A percentile compares a stretch with the other conserved stretches of the same genome.
These are phyloP conservation scores for Fusarium sp. DNA, from an alignment of 2,329 filamentous ascomycete species.

Conservation along the genomic window DNA sequence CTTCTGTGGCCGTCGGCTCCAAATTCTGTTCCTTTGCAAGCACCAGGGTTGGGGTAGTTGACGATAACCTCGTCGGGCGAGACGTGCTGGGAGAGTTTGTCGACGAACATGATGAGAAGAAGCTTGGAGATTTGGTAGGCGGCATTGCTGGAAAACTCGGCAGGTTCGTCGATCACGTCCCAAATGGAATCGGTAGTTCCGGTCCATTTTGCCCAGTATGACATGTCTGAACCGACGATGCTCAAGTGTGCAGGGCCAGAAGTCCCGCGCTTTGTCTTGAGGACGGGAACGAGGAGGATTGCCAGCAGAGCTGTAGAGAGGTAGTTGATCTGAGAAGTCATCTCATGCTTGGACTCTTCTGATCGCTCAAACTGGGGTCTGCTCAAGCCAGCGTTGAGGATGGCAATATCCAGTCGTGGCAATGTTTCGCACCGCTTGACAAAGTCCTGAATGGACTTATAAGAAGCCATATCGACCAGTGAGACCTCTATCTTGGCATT, in stretches of 20 bases:
- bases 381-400: constrained; percentile 59
- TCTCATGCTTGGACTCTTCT: constrained; percentile 54
- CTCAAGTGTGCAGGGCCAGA: constrained; percentile 41
- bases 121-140: constrained; percentile 47
- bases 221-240: constrained; percentile 48
- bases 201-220: constrained; percentile 44
- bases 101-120: constrained; percentile 51
- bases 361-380: constrained; percentile 40
- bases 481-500: constrained; percentile 59
- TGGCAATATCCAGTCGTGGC: constrained; percentile 55
- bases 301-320: constrained; percentile 51
- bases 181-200: constrained; percentile 41
- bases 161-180: constrained; percentile 23
- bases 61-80: constrained; percentile 55
- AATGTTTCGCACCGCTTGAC: constrained; percentile 49
- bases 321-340: constrained; percentile 55
- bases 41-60: constrained; percentile 61
- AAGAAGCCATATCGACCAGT: constrained; percentile 59
- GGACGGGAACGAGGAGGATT: constrained; percentile 48
- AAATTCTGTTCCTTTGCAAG: constrained; percentile 57
- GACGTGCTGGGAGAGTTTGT: constrained; percentile 52
- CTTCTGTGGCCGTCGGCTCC: constrained; percentile 46
- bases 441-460: constrained; percentile 59
- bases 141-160: constrained; percentile 29
- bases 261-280: constrained; percentile 43